phyloP scores from a whole-genome alignment of 2,329 filamentous ascomycete species.

The Phyllosticta citrichinensis region DNA sequence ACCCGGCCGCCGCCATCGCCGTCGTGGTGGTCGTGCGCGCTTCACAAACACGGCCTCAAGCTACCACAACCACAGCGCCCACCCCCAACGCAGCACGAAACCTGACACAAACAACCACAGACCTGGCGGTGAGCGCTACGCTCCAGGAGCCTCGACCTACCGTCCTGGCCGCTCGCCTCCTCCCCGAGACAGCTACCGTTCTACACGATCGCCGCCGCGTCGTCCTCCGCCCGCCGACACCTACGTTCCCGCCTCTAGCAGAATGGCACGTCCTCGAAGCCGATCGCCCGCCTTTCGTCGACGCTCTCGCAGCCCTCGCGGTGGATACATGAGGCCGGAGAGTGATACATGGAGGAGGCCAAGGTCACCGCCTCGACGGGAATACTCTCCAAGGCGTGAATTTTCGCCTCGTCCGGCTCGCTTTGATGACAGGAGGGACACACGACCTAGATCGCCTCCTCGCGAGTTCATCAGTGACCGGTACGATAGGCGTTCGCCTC shows the following conservation, averaged over 20 bases:
- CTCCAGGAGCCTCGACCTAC: conserved; percentile 5
- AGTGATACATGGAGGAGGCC: conserved; percentile 35
- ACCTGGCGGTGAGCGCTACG: conserved; percentile 10
- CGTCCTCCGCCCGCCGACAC: conserved; percentile 29
- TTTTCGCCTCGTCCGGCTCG: conserved; percentile 4
- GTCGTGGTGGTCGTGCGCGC: neutral
- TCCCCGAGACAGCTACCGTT: conserved; percentile 27
- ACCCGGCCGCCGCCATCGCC: neutral
- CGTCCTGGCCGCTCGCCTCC: conserved; percentile 11
- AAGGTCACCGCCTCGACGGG: conserved; percentile 40
- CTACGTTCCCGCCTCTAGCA: conserved; percentile 27
- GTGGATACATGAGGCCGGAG: conserved; percentile 20
- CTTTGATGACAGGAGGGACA: conserved; percentile 27
- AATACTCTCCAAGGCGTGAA: conserved; percentile 28
- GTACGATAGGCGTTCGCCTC: conserved; percentile 30
- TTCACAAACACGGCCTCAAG: neutral
- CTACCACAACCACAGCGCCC: neutral
- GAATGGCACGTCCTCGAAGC: conserved; percentile 26
- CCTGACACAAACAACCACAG: conserved; percentile 6
- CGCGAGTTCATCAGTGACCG: conserved; percentile 26
- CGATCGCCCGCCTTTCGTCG: conserved; percentile 27
- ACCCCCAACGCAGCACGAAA: neutral
- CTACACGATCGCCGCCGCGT: conserved; percentile 24
- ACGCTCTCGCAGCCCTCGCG: conserved; percentile 30
- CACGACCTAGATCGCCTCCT: conserved; percentile 29